Evolutionary conservation across 2,329 filamentous ascomycete species (phyloP), one percentile per base, ranked within the genome.

Genomic region (Cladosporium austrohemisphaericum): DNA sequence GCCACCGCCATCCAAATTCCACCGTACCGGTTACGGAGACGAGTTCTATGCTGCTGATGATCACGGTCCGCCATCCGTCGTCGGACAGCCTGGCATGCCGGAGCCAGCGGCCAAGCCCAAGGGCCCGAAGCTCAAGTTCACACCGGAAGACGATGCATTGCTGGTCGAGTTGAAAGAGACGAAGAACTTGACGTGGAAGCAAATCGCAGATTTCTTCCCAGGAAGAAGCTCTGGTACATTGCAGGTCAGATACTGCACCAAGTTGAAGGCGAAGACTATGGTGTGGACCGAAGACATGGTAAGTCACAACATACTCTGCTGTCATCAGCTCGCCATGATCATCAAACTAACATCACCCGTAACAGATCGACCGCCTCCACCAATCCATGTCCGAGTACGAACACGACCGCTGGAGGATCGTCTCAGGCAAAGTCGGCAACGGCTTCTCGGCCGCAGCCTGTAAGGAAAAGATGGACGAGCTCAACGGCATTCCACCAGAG

Each of bases 191-290:
- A 95, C 91, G 4, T 96, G 91, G 91, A 95, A 95, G 71, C 91
- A 96, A 74, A 96, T 96, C 63, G 88, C 90, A 50, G 91, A 95
- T 64, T 95, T 95, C 71, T 96, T 96, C 60, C 91, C 91, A 1
- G 91, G 90, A 1, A 78, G 91, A 51, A 93, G 88, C 51, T 94
- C 88, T 37, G 91, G 91, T 14, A 95, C 91, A 23, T 72, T 96
- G 53, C 91, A 96, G 68, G 91, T 96, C 48, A 84, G 91, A 28
- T 96, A 96, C 67, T 96, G 91, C 66, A 95, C 90, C 35, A 95
- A 95, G 71, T 75, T 95, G 45, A 95, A 95, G 71, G 90, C 89
- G 11, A 95, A 95, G 74, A 91, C 87, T 31, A 94, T 88, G 10
- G 82, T 89, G 62, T 96, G 91, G 91, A 94, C 86, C 43, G 88